These are phyloP conservation scores for Globisporangium recalcitrans DNA, from an alignment of 352 stramenopile species.

Conservation along the genomic window DNA sequence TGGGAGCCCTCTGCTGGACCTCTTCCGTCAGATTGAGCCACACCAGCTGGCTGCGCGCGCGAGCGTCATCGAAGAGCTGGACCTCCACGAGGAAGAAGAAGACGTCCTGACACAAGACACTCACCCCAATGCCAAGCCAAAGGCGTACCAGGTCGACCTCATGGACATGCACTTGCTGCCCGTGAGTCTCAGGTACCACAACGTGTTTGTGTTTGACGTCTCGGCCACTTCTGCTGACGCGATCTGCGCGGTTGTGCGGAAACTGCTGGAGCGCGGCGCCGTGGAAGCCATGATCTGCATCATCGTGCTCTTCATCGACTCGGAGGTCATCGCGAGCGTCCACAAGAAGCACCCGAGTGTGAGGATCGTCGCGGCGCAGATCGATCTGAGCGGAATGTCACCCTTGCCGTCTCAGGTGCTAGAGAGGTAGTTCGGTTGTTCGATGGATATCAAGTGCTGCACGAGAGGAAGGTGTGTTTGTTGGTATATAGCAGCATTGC, in stretches of 20 bases:
- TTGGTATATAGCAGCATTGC: no score
- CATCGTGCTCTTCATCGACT: slow-evolving; percentile 33
- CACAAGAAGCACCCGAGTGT: slow-evolving; percentile 27
- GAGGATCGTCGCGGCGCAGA: slow-evolving; percentile 26
- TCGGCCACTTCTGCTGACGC: slow-evolving; percentile 16
- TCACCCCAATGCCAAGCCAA: slow-evolving; percentile 12
- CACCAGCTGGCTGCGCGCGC: slow-evolving; percentile 16
- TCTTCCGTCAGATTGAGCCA: slow-evolving; percentile 27
- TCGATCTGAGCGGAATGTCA: slow-evolving; percentile 22
- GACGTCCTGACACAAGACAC: no score
- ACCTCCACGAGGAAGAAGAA: slow-evolving; percentile 15
- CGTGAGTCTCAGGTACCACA: slow-evolving; percentile 14
- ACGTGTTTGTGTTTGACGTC: slow-evolving; percentile 11
- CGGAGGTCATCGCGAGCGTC: slow-evolving; percentile 31
- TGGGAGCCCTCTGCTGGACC: slow-evolving; percentile 13
- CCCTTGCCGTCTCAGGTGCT: no score
- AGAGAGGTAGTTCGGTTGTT: no score
- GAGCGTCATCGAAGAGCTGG: slow-evolving; percentile 23
- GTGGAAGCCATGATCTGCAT: slow-evolving; percentile 40
- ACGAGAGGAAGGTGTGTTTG: no score
- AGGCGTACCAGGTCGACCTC: slow-evolving; percentile 15
- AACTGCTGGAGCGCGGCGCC: slow-evolving; percentile 31
- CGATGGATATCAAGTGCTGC: no score
- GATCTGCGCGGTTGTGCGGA: slow-evolving; percentile 29
- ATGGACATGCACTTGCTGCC: slow-evolving; percentile 10